Evolutionary conservation across 176 grass and related monocot species (phyloP).

Genomic region (Rhynchospora breviuscula): DNA sequence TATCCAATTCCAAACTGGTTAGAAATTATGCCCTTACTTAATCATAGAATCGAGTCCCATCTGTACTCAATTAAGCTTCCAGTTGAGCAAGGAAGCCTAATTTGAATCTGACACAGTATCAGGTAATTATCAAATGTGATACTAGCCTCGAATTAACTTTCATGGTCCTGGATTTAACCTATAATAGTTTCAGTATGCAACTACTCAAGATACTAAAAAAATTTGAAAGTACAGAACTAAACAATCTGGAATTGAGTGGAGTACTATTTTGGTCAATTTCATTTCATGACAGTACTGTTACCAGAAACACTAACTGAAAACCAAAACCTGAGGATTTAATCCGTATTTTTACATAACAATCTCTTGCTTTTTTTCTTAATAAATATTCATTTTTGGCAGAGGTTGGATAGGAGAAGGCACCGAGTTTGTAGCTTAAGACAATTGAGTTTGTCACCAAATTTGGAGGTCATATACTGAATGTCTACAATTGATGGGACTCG

Average conservation of each 20-base stretch:
- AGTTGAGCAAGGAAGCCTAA: neutral
- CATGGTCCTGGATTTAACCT: neutral
- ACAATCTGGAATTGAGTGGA: neutral
- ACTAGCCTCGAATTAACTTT: neutral
- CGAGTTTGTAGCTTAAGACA: conserved; percentile 66
- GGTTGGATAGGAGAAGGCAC: conserved; percentile 83
- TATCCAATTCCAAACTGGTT: neutral
- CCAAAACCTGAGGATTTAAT: neutral
- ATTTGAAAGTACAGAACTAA: neutral
- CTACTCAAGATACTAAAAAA: neutral
- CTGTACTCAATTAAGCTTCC: neutral
- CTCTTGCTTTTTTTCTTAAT: neutral
- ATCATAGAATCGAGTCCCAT: conserved; percentile 16
- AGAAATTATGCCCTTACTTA: neutral
- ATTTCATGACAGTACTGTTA: neutral
- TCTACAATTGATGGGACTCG: no score
- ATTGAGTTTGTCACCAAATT: conserved; percentile 62
- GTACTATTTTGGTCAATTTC: neutral
- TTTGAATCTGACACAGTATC: neutral
- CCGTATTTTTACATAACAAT: neutral
- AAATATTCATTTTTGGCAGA: conserved; percentile 32
- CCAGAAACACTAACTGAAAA: neutral
- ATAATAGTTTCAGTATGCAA: neutral
- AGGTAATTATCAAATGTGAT: neutral
- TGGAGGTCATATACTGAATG: conserved; percentile 53